Base-by-base conservation (phyloP, 2,329 filamentous ascomycete genomes). In the Alternaria gaisen region DNA sequence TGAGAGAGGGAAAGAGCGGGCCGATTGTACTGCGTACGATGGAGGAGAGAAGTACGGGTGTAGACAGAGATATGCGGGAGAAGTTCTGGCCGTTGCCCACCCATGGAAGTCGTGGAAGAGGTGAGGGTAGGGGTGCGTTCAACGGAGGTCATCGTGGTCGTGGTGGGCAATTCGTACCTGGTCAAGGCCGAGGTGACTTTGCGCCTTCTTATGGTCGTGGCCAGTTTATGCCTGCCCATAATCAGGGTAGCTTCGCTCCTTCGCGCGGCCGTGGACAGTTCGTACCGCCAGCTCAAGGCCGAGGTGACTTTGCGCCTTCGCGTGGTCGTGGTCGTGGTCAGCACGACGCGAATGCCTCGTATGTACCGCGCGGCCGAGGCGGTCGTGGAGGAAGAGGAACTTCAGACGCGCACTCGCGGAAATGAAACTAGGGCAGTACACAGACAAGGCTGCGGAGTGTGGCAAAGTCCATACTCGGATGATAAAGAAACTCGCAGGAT, bases 21-120 rank as follows among this genome's bases (percentile, higher is more conserved):
- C 68, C 69, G 11, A 43, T 69, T 5, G 42, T 51, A 1, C n/a
- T 72, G 16, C 53, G 68, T 5, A 55, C 64, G 4, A 69, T 72
- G 68, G 53, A 67, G 36, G 56, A 59, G 4, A 60, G 55, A 42
- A 53, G 56, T 10, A 43, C 46, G 22, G 56, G 60, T 5, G 58
- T 72, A 18, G 60, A 57, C 11, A 60, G 64, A 4, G 61, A 67
- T 11, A 63, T 61, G 8, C 60, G 67, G 4, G 47, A 58, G 32
- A 63, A 26, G 16, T 61, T 67, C 47, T 72, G 70, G 70, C 59
- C 57, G n/a, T 20, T 50, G 10, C 41, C 16, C 10, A 14, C 10
- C 12, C 52, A 56, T 28, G 42, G 38, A 5, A 18, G 42, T 22
- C 22, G 43, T 20, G 38, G 59, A 9, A 44, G 30, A n/a, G 54